Percentiles rank a stretch among this genome's conserved stretches.
These are phyloP conservation scores for Pleurotus platypus DNA, from an alignment of 768 basidiomycete genomes.

Conservation along the genomic window DNA sequence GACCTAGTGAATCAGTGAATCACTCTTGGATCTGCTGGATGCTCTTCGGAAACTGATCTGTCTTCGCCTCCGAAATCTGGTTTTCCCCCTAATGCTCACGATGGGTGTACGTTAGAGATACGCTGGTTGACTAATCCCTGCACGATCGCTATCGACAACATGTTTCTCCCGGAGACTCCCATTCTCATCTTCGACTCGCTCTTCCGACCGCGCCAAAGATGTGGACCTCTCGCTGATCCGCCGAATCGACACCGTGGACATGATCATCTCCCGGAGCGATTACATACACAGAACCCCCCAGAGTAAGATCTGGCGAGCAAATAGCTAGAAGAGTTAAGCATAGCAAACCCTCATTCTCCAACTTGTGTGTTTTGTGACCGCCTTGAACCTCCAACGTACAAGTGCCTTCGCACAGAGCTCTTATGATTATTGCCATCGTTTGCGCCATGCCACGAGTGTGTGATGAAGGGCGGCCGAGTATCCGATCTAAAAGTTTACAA, in stretches of 20 bases:
- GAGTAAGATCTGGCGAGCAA: constrained; percentile 36
- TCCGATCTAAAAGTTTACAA: too few species aligned
- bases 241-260: constrained; percentile 18
- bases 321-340: constrained; percentile 46
- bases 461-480: constrained; percentile 4
- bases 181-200: neutral
- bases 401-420: constrained; percentile 45
- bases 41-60: constrained; percentile 34
- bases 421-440: constrained; percentile 56
- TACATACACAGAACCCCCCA: constrained; percentile 52
- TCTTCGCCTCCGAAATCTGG: neutral
- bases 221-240: neutral
- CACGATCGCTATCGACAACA: neutral
- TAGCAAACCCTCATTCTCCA: constrained; percentile 45
- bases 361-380: constrained; percentile 41
- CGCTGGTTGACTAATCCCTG: constrained; percentile 1
- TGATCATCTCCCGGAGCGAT: constrained; percentile 34
- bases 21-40: constrained; percentile 54
- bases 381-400: neutral
- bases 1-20: constrained; percentile 50
- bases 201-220: neutral
- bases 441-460: constrained; percentile 52
- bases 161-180: neutral
- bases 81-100: neutral
- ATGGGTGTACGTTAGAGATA: neutral